Base-by-base conservation (phyloP, 805 yeast species). In the Wickerhamomyces chaumierensis region DNA sequence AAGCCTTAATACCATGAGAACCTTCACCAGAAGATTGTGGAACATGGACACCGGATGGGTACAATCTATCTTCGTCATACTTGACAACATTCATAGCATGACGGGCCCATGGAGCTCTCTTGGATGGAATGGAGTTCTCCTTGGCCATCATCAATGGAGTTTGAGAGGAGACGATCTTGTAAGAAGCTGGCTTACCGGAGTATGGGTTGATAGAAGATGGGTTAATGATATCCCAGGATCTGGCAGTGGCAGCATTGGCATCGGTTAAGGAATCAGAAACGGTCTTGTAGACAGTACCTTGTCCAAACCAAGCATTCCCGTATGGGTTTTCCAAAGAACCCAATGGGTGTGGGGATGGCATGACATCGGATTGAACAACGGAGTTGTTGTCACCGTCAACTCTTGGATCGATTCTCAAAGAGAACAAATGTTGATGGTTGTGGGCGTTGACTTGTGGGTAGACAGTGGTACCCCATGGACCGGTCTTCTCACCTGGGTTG, bases 81-180 rank as follows among this genome's bases (percentile, higher is more conserved):
- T 82, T 84, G 47, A 82, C 70, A 45, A 81, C 90, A 47, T 76
- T 73, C 44, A 80, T 69, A 12, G 79, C 61, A 53, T 76, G 65
- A 33, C 67, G 70, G 20, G 88, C 84, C 85, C 88, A 82, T 43
- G 82, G 82, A 28, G 92, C 92, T 66, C 94, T 75, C 64, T 82
- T 82, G 48, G 75, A 65, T 34, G 81, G 87, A 48, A 81, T 63
- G 3, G 88, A 78, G 38, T 83, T 84, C 41, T 73, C 78, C 56
- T 78, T 72, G 27, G 90, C 86, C 56, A 81, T 67, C 45, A 81
- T 69, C 45, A 80, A 78, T 29, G 90, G 80, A 51, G 81, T 69
- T 66, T 79, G 82, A 28, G 76, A 70, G 11, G 88, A 81, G 28
- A 82, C 86, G 56, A 81, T 67, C 63, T 82, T 82, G 65, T 78